Percentiles rank a stretch among this genome's conserved stretches.
Conservation (phyloP, 2,329 filamentous ascomycete genomes). For the Fusarium foetens region DNA sequence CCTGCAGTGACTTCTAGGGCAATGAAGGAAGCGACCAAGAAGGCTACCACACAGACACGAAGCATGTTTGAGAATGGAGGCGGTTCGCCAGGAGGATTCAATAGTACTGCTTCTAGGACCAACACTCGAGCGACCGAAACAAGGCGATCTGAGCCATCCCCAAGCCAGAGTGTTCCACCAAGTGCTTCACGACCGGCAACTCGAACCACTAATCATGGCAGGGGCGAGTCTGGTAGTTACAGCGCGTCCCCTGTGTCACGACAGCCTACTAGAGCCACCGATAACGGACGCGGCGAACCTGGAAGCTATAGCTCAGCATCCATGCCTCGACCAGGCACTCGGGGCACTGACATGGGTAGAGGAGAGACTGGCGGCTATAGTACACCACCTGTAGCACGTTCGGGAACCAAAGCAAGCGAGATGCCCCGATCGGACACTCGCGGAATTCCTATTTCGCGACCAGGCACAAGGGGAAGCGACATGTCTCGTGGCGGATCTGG, state of each 20-base stretch:
- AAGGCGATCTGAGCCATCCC: conserved; percentile 30
- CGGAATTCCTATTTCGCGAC: conserved; percentile 56
- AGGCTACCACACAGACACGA: conserved; percentile 84
- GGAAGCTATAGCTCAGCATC: conserved; percentile 39
- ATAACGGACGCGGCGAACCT: conserved; percentile 44
- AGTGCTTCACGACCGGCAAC: conserved; percentile 27
- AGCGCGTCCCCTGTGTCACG: conserved; percentile 55
- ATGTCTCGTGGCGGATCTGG: conserved; percentile 45
- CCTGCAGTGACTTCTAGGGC: conserved; percentile 92
- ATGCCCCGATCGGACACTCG: conserved; percentile 36
- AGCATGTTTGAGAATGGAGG: conserved; percentile 73
- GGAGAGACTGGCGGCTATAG: conserved; percentile 45
- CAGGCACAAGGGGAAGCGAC: conserved; percentile 49
- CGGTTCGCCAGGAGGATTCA: conserved; percentile 43
- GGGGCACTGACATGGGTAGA: conserved; percentile 37
- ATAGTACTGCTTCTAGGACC: conserved; percentile 43
- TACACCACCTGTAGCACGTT: conserved; percentile 35
- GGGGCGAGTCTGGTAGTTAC: conserved; percentile 37
- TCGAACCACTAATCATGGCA: conserved; percentile 23
- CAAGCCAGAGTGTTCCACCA: conserved; percentile 28
- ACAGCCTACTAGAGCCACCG: conserved; percentile 29
- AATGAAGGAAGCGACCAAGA: conserved; percentile 95
- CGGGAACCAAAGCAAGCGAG: conserved; percentile 40
- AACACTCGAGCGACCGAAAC: conserved; percentile 33
- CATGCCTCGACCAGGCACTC: conserved; percentile 39